Evolutionary conservation across 139 green algal species (phyloP).

Genomic region (Ettlia oleoabundans): DNA sequence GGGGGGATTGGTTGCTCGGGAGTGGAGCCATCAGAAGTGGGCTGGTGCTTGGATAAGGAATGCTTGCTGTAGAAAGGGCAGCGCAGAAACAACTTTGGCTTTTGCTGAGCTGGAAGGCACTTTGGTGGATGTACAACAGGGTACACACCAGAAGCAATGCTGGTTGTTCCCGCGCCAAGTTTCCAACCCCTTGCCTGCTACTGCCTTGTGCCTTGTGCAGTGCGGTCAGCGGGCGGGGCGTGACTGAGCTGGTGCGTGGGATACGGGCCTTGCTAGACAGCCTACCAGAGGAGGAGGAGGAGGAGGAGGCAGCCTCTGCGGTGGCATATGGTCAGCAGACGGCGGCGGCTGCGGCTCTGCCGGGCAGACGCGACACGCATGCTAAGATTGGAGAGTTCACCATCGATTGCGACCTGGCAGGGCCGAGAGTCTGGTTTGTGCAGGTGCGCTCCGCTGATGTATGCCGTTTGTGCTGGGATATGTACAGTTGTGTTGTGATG

Average conservation of each 20-base stretch:
- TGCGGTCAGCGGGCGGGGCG: slow-evolving; percentile 71
- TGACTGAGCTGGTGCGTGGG: slow-evolving; percentile 65
- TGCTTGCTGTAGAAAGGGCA: no score
- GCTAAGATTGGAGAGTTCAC: slow-evolving; percentile 78
- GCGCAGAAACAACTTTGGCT: no score
- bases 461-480: no score
- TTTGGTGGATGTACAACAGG: no score
- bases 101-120: no score
- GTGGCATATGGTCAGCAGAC: slow-evolving; percentile 61
- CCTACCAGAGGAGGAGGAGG: slow-evolving; percentile 44
- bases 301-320: slow-evolving; percentile 35
- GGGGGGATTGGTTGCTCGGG: not conserved
- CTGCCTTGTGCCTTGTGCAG: slow-evolving; percentile 3
- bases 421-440: slow-evolving; percentile 47
- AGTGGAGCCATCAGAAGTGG: no score
- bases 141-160: no score
- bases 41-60: no score
- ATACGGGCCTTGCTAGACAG: slow-evolving; percentile 69
- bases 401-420: slow-evolving; percentile 53
- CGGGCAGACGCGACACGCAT: slow-evolving; percentile 6
- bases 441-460: not conserved
- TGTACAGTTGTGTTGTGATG: no score
- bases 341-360: slow-evolving; percentile 20
- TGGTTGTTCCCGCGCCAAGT: no score
- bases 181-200: slow-evolving; percentile 4